Percentiles rank a stretch among this genome's conserved stretches.
These are phyloP conservation scores for Rhexocercosporidium sp. DNA, from an alignment of 2,329 filamentous ascomycete genomes.

Conservation along the genomic window DNA sequence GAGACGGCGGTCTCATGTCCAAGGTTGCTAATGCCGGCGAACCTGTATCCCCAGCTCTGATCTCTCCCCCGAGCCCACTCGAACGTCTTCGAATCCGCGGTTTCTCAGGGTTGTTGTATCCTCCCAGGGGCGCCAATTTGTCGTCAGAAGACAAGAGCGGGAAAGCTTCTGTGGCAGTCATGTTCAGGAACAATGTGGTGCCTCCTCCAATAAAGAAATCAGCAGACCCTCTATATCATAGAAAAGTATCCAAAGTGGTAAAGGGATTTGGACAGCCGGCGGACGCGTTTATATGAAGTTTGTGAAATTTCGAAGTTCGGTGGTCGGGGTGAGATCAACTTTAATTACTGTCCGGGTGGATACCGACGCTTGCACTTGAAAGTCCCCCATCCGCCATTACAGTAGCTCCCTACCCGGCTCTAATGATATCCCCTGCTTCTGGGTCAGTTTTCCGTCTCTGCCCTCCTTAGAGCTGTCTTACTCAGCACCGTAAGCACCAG, in stretches of 20 bases:
- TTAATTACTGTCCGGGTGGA: neutral
- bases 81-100: conserved; percentile 48
- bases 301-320: conserved; percentile 7
- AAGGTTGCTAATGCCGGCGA: conserved; percentile 55
- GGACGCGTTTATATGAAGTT: conserved; percentile 4
- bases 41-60: conserved; percentile 54
- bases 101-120: conserved; percentile 28
- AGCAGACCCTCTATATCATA: conserved; percentile 1
- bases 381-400: neutral
- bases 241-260: conserved; percentile 1
- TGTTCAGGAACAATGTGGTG: neutral
- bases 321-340: neutral
- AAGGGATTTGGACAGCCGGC: neutral
- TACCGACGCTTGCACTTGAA: neutral
- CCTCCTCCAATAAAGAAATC: conserved; percentile 12
- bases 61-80: conserved; percentile 55
- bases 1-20: conserved; percentile 37
- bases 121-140: conserved; percentile 34
- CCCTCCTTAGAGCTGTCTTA: neutral
- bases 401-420: neutral
- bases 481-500: neutral
- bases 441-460: neutral
- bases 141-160: conserved; percentile 35
- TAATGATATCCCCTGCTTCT: neutral
- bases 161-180: conserved; percentile 37